These are phyloP conservation scores for Singerocomus inundabilis DNA, from an alignment of 1,284 basidiomycete genomes.

Conservation along the genomic window DNA sequence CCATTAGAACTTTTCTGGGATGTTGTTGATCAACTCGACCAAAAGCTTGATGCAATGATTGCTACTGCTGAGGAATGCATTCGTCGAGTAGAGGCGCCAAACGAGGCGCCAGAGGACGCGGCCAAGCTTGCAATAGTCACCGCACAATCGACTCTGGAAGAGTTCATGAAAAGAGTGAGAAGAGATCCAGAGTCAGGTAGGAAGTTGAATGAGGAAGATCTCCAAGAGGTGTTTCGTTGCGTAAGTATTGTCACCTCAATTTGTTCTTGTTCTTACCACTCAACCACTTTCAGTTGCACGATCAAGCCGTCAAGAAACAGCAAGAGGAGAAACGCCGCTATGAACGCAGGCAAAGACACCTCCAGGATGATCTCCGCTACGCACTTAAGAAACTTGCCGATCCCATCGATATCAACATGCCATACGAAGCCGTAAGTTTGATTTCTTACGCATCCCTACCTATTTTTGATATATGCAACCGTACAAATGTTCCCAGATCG, in stretches of 20 bases:
- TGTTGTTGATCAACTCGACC: constrained; percentile 81
- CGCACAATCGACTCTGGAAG: constrained; percentile 58
- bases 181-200: constrained; percentile 47
- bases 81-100: constrained; percentile 42
- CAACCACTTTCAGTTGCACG: constrained; percentile 55
- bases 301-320: constrained; percentile 67
- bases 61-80: constrained; percentile 61
- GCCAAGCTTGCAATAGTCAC: constrained; percentile 38
- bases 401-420: constrained; percentile 66
- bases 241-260: constrained; percentile 44
- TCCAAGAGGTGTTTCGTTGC: constrained; percentile 62
- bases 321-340: constrained; percentile 78
- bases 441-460: neutral
- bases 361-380: constrained; percentile 95
- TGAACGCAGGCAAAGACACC: constrained; percentile 82
- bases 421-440: constrained; percentile 73
- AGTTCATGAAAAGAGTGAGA: constrained; percentile 60
- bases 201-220: constrained; percentile 51
- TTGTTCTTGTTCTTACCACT: constrained; percentile 3
- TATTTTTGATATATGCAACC: neutral
- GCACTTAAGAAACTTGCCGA: constrained; percentile 89
- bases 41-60: constrained; percentile 79
- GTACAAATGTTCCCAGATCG: constrained; percentile 43
- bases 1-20: constrained; percentile 98
- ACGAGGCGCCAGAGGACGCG: constrained; percentile 33